Evolutionary conservation across 345 rosid species (phyloP), one percentile per base, ranked within the genome.

Genomic region (Syzygium aqueum): DNA sequence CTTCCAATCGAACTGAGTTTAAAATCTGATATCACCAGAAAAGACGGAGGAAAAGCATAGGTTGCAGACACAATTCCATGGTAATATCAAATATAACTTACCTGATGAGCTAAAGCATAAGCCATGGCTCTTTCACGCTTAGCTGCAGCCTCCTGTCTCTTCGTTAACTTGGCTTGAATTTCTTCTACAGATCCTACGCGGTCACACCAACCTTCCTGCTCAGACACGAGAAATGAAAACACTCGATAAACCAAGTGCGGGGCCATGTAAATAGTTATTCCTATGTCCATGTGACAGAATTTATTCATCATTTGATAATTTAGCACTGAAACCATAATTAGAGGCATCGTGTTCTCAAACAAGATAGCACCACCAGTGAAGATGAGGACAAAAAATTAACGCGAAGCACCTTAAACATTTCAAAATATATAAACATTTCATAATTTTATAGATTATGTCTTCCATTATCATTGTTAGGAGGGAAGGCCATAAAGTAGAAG

Each of bases 101-200:
- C 99, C 97, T 98, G 99, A 91, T 98, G 98, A 53, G 99, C 94
- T 89, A 98, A 89, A 88, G 99, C 98, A 94, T 96, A 98, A 23
- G 99, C 99, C 96, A 96, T 98, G 59, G 99, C 98, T 90, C 99
- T 96, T 93, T 96, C 99, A 51, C 99, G 98, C 93, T 96, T 98
- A 84, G 97, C 97, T 83, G 99, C 99, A 92, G 99, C 99, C 90
- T 95, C 97, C 92, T 98, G 98, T 89, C 99, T 91, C 93, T 96
- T 96, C 27, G 94, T 89, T 84, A 98, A 90, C 92, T 98, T 98
- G 87, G 98, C 89, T 93, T 98, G 99, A 90, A 98, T 98, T 89
- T 96, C 88, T 92, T 96, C 94, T 85, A 96, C 99, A 89, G 99
- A 98, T 67, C 99, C 99, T 91, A 93, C 90, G 90, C 96, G 95